Base-by-base conservation (phyloP, 148 eudicot genomes). In the Amaranthus hypochondriacus region DNA sequence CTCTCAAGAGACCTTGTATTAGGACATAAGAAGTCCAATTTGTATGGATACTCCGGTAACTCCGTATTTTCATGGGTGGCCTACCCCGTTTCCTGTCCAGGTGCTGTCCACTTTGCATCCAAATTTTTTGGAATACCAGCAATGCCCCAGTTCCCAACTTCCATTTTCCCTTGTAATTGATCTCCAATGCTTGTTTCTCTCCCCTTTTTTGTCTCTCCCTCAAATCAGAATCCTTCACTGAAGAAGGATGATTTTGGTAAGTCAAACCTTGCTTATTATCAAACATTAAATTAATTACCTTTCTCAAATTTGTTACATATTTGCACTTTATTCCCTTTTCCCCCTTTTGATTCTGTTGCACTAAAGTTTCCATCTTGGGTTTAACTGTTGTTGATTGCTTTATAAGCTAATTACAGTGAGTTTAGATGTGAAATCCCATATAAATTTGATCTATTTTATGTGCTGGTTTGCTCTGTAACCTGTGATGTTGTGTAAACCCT, bases 401-500 rank as follows among this genome's bases (percentile, higher is more conserved):
- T 55, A 14, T 42, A 9, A 39, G 2, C 3, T 43, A 15, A 64
- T 11, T 49, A 7, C 50, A 15, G 56, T 68, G 13, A 57, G 54
- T 63, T 64, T 4, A 72, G 43, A 0, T 43, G 9, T 66, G 43
- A 68, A 56, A 68, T 61, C 13, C 43, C 42, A 7, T 46, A 18
- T 18, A 61, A 4, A 46, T 5, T 14, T 49, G 11, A n/a, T 2
- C 55, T 47, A 59, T 39, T 56, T 10, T 56, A n/a, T 56, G 46
- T 56, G 14, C 43, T 39, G 11, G 66, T 66, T 0, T 50, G 48
- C 59, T 54, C 4, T 55, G 44, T 62, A 46, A 46, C 73, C 4
- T 51, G 56, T 77, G 0, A 48, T 59, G 0, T 66, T 68, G n/a
- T 62, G 62, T 61, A 63, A 79, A 79, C 72, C 75, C 75, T 74